Percentiles rank a stretch among this genome's conserved stretches.
Evolutionary conservation across 331 rosid species (phyloP).

Genomic region (Cydonia oblonga): DNA sequence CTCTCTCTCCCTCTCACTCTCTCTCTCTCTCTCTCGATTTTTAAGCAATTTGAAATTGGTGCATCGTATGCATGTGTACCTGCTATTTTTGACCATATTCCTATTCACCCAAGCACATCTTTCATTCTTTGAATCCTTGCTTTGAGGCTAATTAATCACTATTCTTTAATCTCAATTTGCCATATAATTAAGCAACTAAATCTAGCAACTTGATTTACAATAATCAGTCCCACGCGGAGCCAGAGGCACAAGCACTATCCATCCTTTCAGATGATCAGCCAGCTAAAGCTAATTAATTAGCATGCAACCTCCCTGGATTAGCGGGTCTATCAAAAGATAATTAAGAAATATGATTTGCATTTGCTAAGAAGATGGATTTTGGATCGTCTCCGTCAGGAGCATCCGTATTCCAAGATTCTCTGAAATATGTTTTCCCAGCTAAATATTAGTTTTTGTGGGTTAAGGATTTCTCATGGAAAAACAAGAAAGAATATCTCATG

Average conservation of each 20-base stretch:
- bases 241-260: not conserved
- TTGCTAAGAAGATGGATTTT: not conserved
- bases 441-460: not conserved
- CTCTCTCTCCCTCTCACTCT: not conserved
- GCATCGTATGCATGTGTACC: not conserved
- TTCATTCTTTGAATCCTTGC: not conserved
- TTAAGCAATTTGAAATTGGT: not conserved
- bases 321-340: not conserved
- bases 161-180: not conserved
- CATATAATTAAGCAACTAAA: not conserved
- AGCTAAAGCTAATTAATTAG: not conserved
- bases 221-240: not conserved
- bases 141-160: not conserved
- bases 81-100: not conserved
- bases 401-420: not conserved
- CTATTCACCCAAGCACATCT: not conserved
- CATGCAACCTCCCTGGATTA: not conserved
- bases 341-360: not conserved
- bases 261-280: not conserved
- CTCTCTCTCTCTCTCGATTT: not conserved
- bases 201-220: not conserved
- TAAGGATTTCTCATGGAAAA: not conserved
- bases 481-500: not conserved
- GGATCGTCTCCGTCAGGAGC: not conserved
- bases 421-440: not conserved